Conservation (phyloP, 495 filamentous ascomycete genomes). For the Podospora pseudopauciseta region DNA sequence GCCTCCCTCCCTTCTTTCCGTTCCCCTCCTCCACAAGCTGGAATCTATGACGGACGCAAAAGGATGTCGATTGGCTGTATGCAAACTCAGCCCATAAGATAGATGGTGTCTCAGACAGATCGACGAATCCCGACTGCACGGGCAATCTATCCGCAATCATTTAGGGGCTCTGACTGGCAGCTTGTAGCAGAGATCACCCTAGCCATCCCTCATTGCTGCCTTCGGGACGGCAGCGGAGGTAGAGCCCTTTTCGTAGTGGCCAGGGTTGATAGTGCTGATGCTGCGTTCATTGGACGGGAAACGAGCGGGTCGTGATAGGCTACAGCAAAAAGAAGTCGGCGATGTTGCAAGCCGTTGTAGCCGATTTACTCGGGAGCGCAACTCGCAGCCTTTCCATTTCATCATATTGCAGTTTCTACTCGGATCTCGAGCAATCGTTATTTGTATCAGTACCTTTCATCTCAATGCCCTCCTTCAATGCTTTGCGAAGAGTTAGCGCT, state of each 20-base stretch:
- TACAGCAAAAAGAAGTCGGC: background rate
- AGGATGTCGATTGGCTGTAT: background rate
- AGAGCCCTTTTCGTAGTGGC: background rate
- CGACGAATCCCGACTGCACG: background rate
- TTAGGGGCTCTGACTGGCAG: background rate
- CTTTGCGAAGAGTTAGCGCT: background rate
- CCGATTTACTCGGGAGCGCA: background rate
- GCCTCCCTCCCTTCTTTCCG: background rate
- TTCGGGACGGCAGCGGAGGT: background rate
- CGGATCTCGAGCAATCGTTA: background rate
- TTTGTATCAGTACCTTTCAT: background rate
- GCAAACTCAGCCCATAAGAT: background rate
- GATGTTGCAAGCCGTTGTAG: background rate
- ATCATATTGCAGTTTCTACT: background rate
- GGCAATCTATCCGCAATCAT: background rate
- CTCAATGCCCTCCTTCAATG: background rate
- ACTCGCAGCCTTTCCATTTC: background rate
- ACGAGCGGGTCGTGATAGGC: slow-evolving; percentile 6
- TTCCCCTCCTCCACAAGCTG: background rate
- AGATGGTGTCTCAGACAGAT: slow-evolving; percentile 7
- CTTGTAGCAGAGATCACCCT: background rate
- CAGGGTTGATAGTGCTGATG: slow-evolving; percentile 1
- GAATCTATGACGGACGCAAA: background rate
- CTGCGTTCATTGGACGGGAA: background rate
- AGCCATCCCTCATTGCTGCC: background rate